These are phyloP conservation scores for Biscogniauxia marginata DNA, from an alignment of 2,329 filamentous ascomycete species.

Conservation along the genomic window DNA sequence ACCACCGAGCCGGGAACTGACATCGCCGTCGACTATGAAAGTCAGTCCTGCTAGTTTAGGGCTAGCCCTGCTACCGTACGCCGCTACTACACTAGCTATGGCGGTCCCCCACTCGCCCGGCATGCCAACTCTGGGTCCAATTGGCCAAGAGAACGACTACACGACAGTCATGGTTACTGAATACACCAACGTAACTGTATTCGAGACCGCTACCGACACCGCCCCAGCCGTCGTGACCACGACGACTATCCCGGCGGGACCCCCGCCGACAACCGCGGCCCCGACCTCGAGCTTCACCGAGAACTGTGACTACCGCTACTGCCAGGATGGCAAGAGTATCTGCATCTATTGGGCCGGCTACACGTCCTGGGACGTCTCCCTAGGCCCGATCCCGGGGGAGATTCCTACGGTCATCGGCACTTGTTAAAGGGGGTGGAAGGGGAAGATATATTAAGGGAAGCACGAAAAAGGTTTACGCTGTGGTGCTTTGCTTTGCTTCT, in stretches of 20 bases:
- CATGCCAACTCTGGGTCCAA: background rate
- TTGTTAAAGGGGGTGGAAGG: slow-evolving; percentile 8
- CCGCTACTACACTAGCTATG: background rate
- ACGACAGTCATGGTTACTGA: background rate
- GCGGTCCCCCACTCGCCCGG: background rate
- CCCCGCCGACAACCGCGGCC: background rate
- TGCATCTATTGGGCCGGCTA: slow-evolving; percentile 33
- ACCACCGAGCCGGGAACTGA: no score
- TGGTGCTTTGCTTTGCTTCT: background rate
- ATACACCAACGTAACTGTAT: background rate
- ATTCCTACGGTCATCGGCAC: slow-evolving; percentile 20
- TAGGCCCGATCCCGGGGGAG: slow-evolving; percentile 28
- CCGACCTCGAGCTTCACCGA: slow-evolving; percentile 2
- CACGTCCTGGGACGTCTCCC: slow-evolving; percentile 28
- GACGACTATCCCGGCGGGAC: background rate
- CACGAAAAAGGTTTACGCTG: background rate
- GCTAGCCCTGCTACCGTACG: background rate
- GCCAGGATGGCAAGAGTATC: slow-evolving; percentile 20
- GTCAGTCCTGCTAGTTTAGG: background rate
- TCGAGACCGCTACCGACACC: background rate
- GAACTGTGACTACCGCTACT: slow-evolving; percentile 28
- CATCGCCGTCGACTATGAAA: background rate
- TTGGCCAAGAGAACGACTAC: background rate
- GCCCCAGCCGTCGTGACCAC: background rate
- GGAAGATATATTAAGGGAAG: background rate